phyloP scores from a whole-genome alignment of 1,139 yeast species.

The Wickerhamomyces sp. region DNA sequence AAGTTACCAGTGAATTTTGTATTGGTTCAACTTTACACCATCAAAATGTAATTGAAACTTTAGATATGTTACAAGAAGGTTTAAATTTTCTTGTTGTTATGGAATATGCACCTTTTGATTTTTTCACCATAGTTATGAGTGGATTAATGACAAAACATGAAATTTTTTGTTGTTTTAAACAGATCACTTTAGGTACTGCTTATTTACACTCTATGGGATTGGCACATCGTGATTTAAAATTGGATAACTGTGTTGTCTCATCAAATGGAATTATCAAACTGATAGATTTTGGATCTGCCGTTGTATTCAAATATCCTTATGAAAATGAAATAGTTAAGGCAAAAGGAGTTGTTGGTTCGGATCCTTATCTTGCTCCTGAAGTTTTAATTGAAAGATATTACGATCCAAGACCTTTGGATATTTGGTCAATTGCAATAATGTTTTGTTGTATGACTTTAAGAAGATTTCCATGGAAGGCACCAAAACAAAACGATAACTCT shows the following conservation, averaged over 20 bases:
- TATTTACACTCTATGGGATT: conserved; percentile 64
- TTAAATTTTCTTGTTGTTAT: conserved; percentile 54
- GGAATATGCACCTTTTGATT: conserved; percentile 74
- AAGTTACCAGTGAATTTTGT: conserved; percentile 62
- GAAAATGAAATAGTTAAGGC: conserved; percentile 38
- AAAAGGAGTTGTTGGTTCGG: conserved; percentile 74
- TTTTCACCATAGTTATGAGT: conserved; percentile 73
- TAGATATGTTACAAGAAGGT: conserved; percentile 55
- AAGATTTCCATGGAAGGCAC: conserved; percentile 78
- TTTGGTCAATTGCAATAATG: conserved; percentile 76
- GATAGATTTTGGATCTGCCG: conserved; percentile 77
- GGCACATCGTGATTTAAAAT: conserved; percentile 72
- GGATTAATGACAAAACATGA: conserved; percentile 58
- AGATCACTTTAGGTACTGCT: conserved; percentile 54
- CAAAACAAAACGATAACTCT: conserved; percentile 53
- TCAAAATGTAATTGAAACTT: conserved; percentile 58
- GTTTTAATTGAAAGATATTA: conserved; percentile 45
- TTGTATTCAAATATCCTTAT: conserved; percentile 45
- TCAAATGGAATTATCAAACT: conserved; percentile 57
- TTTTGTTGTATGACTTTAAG: conserved; percentile 69
- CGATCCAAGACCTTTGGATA: conserved; percentile 69
- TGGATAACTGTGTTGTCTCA: conserved; percentile 74
- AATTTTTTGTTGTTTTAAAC: conserved; percentile 63
- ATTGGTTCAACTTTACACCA: conserved; percentile 59
- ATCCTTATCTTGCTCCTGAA: conserved; percentile 79